Conservation (phyloP, 2,329 filamentous ascomycete species). For the Colletotrichum sp. region DNA sequence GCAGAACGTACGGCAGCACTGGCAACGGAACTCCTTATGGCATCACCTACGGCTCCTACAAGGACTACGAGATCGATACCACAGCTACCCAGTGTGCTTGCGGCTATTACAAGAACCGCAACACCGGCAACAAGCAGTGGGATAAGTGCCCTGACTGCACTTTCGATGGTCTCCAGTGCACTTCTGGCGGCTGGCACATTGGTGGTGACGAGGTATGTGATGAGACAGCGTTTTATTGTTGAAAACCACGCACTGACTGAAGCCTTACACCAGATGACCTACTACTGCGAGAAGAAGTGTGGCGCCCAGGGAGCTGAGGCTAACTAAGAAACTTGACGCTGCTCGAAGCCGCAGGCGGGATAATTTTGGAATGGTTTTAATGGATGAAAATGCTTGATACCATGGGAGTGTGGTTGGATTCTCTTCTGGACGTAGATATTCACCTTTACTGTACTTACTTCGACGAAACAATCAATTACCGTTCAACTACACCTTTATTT, state of each 20-base stretch:
- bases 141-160: conserved; percentile 22
- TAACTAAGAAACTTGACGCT: not conserved
- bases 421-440: not conserved
- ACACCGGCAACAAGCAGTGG: conserved; percentile 24
- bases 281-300: conserved; percentile 24
- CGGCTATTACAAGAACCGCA: conserved; percentile 13
- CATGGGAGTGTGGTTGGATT: not conserved
- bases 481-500: not conserved
- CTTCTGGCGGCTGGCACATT: conserved; percentile 15
- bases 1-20: not conserved
- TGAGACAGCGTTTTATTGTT: not conserved
- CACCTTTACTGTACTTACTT: not conserved
- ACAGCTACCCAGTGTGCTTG: conserved; percentile 19
- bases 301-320: conserved; percentile 21
- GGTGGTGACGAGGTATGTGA: conserved; percentile 18
- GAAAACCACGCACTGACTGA: not conserved
- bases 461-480: not conserved
- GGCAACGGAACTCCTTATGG: conserved; percentile 8
- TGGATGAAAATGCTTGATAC: not conserved
- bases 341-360: not conserved
- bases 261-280: conserved; percentile 4
- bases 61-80: conserved; percentile 5
- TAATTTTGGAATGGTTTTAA: not conserved
- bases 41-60: conserved; percentile 2
- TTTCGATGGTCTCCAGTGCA: conserved; percentile 17